Conservation (phyloP, 208 protist species). For the Trypanosoma boissoni region DNA sequence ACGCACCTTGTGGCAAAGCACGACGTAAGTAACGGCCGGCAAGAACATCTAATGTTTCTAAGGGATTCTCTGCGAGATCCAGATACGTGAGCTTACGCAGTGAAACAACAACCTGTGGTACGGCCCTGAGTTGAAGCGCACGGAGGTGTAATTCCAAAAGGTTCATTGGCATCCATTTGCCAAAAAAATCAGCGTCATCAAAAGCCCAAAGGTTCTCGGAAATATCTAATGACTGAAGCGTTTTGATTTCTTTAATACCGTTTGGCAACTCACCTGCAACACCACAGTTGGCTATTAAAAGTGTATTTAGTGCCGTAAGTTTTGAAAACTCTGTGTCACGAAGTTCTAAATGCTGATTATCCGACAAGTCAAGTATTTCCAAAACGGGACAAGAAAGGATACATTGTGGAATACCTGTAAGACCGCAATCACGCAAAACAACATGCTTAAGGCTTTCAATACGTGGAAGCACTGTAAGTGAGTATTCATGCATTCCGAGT, state of each 20-base stretch:
- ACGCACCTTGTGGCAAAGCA: conserved; percentile 4
- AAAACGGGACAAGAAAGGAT: conserved; percentile 47
- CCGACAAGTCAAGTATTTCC: conserved; percentile 71
- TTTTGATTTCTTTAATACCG: conserved; percentile 42
- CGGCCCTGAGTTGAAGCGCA: conserved; percentile 51
- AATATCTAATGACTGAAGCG: conserved; percentile 66
- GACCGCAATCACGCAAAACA: conserved; percentile 47
- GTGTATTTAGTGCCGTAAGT: conserved; percentile 38
- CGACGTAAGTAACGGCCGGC: conserved; percentile 62
- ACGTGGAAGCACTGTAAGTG: conserved; percentile 52
- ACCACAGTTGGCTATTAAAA: conserved; percentile 68
- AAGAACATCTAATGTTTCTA: conserved; percentile 82
- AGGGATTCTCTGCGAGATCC: conserved; percentile 75
- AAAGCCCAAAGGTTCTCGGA: conserved; percentile 73
- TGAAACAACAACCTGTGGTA: conserved; percentile 62
- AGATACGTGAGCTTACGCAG: conserved; percentile 55
- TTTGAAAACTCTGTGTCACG: conserved; percentile 35
- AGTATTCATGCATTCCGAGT: conserved; percentile 29
- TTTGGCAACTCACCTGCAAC: conserved; percentile 55
- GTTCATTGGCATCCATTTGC: conserved; percentile 41
- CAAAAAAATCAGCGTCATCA: conserved; percentile 69
- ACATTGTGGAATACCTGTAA: conserved; percentile 42
- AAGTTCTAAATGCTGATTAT: conserved; percentile 63
- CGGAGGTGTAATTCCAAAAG: conserved; percentile 73
- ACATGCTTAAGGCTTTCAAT: conserved; percentile 48